Conservation (phyloP, 805 yeast species). For the Starmera pachycereana region DNA sequence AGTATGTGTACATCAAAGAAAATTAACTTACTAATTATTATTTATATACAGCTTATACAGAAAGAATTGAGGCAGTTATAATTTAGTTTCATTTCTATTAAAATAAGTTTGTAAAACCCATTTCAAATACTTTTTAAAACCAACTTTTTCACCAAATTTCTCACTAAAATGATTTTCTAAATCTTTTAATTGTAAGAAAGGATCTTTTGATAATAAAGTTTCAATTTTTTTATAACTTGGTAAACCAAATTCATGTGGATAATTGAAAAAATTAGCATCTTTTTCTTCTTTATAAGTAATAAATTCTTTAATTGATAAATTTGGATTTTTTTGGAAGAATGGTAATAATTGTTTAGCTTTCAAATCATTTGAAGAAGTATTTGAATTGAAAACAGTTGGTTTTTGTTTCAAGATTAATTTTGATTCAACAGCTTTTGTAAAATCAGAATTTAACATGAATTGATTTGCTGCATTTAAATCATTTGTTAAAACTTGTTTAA, state of each 20-base stretch:
- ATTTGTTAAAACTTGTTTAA: constrained; percentile 55
- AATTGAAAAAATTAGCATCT: constrained; percentile 30
- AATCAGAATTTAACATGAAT: constrained; percentile 56
- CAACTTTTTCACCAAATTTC: not conserved
- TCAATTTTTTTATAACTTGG: constrained; percentile 34
- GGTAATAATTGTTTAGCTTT: constrained; percentile 20
- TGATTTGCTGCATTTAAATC: constrained; percentile 74
- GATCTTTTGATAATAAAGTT: constrained; percentile 4
- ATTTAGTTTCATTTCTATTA: too few species aligned
- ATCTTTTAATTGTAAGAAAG: not conserved
- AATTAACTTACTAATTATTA: too few species aligned
- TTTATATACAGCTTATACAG: too few species aligned
- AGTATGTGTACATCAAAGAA: too few species aligned
- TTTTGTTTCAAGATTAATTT: constrained; percentile 53
- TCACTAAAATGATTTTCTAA: not conserved
- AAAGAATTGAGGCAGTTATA: too few species aligned
- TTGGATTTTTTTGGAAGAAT: constrained; percentile 20
- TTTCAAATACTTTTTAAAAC: too few species aligned
- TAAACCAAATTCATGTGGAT: constrained; percentile 56
- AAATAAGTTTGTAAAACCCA: too few species aligned
- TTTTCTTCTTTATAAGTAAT: constrained; percentile 11
- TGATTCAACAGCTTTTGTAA: constrained; percentile 58
- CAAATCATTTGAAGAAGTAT: constrained; percentile 28
- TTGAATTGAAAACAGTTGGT: constrained; percentile 35
- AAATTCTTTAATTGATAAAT: constrained; percentile 14